Evolutionary conservation across 139 green algal genomes (phyloP), one percentile per base, ranked within the genome.

Genomic region (Pleodorina starrii): DNA sequence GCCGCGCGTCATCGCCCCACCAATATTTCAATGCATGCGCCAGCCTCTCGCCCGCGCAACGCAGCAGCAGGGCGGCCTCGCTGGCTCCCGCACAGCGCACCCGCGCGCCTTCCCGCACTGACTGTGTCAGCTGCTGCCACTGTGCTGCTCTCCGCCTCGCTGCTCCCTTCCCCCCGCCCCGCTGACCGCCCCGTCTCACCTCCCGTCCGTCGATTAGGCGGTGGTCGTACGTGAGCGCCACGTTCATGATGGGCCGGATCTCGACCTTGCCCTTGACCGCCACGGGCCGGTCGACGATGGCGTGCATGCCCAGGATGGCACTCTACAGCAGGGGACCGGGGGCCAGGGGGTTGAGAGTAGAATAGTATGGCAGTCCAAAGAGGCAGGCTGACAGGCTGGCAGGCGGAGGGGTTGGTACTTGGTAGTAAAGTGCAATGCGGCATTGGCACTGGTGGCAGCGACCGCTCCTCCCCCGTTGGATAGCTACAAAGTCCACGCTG

Each of bases 171-270:
- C 6, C 3, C 5, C 21, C 5, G 9, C 25, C 21, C 29, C 54
- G 21, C 54, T 12, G 54, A 12, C 14, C 5, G 21, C 54, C 29
- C 6, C 6, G 54, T 36, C 92, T 3, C 79, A 96, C 93, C 92
- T 96, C 94, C 17, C 94, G 86, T 6, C 98, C 98, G 88, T 99
- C 98, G 40, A 99, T 98, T 25, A 99, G 93, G n/a, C 98, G 93
- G 94, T 99, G 98, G 93, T 99, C 98, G 86, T 99, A 99, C 0
- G 98, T 99, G 7, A 99, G 95, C 21, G 98, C 98, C 16, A 99
- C 90, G 92, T 99, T 99, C 98, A 99, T 99, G 93, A 99, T 98
- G 29, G 98, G 98, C 57, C 97, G 93, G 4, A 95, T 75, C 90
- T 97, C 88, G 38, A 99, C 97, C 84, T 97, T 93, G 57, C 95